These are phyloP conservation scores for Fusarium sororula DNA, from an alignment of 2,329 filamentous ascomycete genomes.

Conservation along the genomic window DNA sequence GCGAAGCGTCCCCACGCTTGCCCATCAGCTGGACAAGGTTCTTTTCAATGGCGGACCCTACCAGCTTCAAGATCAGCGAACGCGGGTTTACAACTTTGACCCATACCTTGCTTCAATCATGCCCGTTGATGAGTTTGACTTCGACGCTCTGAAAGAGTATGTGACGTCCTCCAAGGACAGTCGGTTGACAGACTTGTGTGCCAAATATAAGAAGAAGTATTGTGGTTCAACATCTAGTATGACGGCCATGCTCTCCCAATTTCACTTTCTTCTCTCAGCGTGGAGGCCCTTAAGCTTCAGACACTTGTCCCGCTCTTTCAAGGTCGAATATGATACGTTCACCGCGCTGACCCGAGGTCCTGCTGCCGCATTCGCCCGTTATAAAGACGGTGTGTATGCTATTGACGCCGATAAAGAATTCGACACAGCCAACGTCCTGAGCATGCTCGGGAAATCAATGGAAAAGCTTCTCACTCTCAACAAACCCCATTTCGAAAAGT, in stretches of 20 bases:
- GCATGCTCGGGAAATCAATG: constrained; percentile 93
- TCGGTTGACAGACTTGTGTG: constrained; percentile 74
- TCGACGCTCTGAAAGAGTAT: constrained; percentile 84
- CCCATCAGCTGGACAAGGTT: constrained; percentile 85
- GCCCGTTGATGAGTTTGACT: constrained; percentile 93
- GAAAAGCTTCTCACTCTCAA: constrained; percentile 91
- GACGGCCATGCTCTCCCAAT: constrained; percentile 86
- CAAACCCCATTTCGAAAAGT: constrained; percentile 85
- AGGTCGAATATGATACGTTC: constrained; percentile 69
- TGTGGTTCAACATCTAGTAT: constrained; percentile 97
- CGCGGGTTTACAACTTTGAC: constrained; percentile 94
- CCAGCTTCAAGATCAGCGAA: constrained; percentile 86
- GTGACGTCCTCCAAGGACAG: constrained; percentile 90
- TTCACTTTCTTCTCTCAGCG: constrained; percentile 88
- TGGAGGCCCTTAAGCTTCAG: constrained; percentile 78
- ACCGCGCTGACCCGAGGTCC: constrained; percentile 78
- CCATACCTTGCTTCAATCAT: constrained; percentile 93
- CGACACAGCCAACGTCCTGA: constrained; percentile 85
- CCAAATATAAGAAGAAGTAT: constrained; percentile 76
- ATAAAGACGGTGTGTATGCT: constrained; percentile 86
- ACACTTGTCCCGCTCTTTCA: constrained; percentile 74
- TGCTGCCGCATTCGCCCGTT: constrained; percentile 81
- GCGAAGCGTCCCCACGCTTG: constrained; percentile 65
- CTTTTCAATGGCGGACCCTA: constrained; percentile 96
- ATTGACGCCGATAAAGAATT: constrained; percentile 97